These are phyloP conservation scores for Podospora didyma DNA, from an alignment of 495 filamentous ascomycete species.

Conservation along the genomic window DNA sequence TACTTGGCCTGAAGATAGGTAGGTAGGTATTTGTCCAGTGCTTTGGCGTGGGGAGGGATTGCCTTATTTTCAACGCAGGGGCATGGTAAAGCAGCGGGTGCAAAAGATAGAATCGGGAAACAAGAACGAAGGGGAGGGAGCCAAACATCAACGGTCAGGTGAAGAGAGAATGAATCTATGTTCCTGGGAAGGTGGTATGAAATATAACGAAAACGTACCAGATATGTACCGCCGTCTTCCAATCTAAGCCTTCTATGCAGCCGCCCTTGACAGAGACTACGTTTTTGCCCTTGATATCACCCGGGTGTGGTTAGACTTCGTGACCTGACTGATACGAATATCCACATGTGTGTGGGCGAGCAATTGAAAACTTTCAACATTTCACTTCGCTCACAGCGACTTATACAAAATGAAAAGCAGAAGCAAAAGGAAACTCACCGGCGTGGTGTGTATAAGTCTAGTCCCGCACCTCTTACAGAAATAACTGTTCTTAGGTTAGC, in stretches of 20 bases:
- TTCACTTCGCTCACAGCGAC: too few species aligned
- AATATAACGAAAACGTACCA: slow-evolving; percentile 27
- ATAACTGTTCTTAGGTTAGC: too few species aligned
- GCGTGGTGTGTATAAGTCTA: slow-evolving; percentile 51
- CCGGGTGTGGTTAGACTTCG: background rate
- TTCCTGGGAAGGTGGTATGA: too few species aligned
- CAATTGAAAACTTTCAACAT: too few species aligned
- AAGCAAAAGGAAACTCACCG: slow-evolving; percentile 25
- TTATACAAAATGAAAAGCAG: background rate
- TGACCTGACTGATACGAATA: too few species aligned
- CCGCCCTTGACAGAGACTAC: slow-evolving; percentile 59
- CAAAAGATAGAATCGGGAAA: too few species aligned
- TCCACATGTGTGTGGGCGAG: background rate
- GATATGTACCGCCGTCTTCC: slow-evolving; percentile 54
- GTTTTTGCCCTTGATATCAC: slow-evolving; percentile 36
- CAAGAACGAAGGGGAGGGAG: too few species aligned
- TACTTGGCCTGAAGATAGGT: background rate
- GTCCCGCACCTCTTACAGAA: slow-evolving; percentile 61
- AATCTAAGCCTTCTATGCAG: slow-evolving; percentile 55
- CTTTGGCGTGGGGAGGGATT: background rate
- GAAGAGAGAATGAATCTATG: too few species aligned
- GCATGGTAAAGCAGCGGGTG: too few species aligned
- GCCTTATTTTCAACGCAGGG: too few species aligned
- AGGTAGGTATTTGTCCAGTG: too few species aligned
- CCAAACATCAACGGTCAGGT: too few species aligned